phyloP scores from a whole-genome alignment of 371 early-diverging fungal species.

The Lichtheimia corymbifera region DNA sequence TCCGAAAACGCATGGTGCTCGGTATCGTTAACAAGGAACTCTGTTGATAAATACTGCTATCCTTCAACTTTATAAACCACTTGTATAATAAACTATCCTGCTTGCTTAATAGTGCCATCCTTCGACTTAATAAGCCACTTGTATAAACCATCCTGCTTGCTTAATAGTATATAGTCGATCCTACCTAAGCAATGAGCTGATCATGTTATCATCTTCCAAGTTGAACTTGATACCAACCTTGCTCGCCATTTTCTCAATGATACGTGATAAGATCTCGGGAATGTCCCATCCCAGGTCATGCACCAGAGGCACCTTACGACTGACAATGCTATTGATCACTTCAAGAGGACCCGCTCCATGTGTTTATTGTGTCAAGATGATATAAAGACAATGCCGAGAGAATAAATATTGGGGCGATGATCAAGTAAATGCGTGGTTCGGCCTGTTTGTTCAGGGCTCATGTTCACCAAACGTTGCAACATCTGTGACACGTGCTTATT shows the following conservation, averaged over 20 bases:
- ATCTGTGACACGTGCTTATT: conserved; percentile 27
- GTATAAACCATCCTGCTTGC: not conserved
- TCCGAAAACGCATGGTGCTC: conserved; percentile 74
- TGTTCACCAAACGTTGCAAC: conserved; percentile 24
- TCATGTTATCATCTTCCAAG: not conserved
- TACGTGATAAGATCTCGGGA: conserved; percentile 47
- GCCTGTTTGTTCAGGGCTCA: conserved; percentile 59
- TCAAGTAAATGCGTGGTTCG: conserved; percentile 58
- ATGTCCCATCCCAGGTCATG: conserved; percentile 51
- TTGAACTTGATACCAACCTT: conserved; percentile 35
- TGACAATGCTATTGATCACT: conserved; percentile 51
- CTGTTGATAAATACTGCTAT: not conserved
- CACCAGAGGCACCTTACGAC: conserved; percentile 46
- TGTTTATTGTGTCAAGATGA: conserved; percentile 46
- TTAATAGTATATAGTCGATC: not conserved
- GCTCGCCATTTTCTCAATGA: conserved; percentile 58
- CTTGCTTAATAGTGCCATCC: not conserved
- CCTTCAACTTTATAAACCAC: not conserved
- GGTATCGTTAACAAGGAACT: conserved; percentile 61
- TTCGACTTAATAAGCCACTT: not conserved
- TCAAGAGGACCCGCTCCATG: conserved; percentile 57
- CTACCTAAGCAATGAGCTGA: not conserved
- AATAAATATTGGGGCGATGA: conserved; percentile 59
- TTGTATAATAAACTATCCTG: not conserved
- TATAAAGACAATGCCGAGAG: conserved; percentile 52